Percentiles rank a stretch among this genome's conserved stretches.
phyloP scores from a whole-genome alignment of 169 alveolate genomes.

The Eimeria necatrix region DNA sequence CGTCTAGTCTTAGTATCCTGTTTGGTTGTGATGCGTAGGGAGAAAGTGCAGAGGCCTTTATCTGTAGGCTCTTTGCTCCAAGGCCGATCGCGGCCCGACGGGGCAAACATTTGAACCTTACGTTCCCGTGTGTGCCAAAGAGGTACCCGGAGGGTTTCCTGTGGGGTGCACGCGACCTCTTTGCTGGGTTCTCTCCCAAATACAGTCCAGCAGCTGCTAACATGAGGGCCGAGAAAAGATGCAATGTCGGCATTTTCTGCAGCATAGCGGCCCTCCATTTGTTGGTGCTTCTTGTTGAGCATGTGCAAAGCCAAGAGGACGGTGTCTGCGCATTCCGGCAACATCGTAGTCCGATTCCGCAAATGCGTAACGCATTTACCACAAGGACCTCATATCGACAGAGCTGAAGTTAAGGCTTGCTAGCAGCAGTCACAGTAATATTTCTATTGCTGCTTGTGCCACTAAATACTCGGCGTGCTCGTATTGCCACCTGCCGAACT shows the following conservation, averaged over 20 bases:
- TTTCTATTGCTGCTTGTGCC: not conserved
- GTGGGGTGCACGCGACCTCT: no score
- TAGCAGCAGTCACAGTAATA: not conserved
- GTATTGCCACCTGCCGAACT: no score
- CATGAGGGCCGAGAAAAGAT: not conserved
- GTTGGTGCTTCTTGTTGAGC: not conserved
- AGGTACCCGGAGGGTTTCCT: no score
- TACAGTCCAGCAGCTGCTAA: constrained; percentile 35
- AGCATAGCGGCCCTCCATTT: not conserved
- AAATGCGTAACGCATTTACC: no score
- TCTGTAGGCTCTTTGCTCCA: constrained; percentile 5
- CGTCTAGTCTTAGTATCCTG: no score
- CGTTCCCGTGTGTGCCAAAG: not conserved
- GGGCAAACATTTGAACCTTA: not conserved
- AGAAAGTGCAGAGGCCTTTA: not conserved
- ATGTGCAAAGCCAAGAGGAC: not conserved
- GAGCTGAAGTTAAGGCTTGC: not conserved
- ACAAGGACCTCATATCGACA: not conserved
- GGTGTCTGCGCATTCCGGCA: constrained; percentile 16
- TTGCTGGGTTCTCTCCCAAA: not conserved
- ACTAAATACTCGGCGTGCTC: not conserved
- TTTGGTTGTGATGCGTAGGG: not conserved
- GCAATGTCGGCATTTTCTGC: not conserved
- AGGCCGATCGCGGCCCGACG: not conserved
- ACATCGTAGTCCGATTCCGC: no score